A percentile compares a stretch with the other conserved stretches of the same genome.
These are phyloP conservation scores for Aspergillus novofumigatus DNA, from an alignment of 2,329 filamentous ascomycete species.

Conservation along the genomic window DNA sequence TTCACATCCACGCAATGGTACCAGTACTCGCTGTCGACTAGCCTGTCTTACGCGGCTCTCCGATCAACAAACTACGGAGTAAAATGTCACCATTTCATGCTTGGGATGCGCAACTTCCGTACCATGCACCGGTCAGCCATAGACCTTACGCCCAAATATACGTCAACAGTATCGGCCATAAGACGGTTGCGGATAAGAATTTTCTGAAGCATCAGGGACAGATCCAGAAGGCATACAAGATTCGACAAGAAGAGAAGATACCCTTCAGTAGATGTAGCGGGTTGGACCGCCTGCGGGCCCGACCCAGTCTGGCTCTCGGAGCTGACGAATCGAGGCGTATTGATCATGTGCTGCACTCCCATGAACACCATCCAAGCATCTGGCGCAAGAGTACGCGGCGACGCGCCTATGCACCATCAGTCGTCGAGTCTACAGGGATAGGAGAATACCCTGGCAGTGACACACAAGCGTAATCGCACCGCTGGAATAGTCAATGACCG, in stretches of 20 bases:
- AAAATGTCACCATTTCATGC: conserved; percentile 14
- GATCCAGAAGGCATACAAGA: not conserved
- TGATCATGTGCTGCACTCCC: not conserved
- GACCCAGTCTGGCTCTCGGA: not conserved
- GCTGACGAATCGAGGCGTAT: not conserved
- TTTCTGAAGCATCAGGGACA: not conserved
- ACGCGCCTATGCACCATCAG: not conserved
- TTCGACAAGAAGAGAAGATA: not conserved
- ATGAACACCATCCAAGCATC: not conserved
- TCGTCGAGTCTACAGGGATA: not conserved
- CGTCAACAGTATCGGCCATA: not conserved
- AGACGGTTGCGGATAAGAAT: not conserved
- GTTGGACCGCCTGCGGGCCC: not conserved
- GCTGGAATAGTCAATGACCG: not conserved
- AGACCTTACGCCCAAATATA: not conserved
- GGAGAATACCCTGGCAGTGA: not conserved
- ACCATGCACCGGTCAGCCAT: conserved; percentile 1
- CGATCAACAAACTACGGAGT: conserved; percentile 12
- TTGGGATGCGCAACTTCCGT: conserved; percentile 11
- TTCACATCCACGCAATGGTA: not conserved
- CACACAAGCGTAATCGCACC: not conserved
- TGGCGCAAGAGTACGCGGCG: not conserved
- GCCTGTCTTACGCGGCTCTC: conserved; percentile 21
- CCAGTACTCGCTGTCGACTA: not conserved
- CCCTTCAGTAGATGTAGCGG: not conserved